These are phyloP conservation scores for Paramecium bursaria DNA, from an alignment of 73 alveolate genomes.

Conservation along the genomic window DNA sequence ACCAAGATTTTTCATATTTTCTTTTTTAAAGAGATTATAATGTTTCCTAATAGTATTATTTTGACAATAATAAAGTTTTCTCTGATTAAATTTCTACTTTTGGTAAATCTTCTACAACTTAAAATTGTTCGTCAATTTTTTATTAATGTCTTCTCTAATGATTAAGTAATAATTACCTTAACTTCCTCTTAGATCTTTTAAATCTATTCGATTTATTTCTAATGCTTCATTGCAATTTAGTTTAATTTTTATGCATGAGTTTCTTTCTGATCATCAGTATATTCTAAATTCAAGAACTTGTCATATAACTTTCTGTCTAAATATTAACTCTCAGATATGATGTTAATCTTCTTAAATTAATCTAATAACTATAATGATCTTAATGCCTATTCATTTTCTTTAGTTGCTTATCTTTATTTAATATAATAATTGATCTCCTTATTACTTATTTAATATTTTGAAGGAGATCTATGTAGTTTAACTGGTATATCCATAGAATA, in stretches of 20 bases:
- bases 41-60: not conserved
- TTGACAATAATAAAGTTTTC: no score
- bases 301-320: not conserved
- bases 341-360: no score
- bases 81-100: not conserved
- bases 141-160: not conserved
- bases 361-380: not conserved
- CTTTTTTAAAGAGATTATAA: no score
- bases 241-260: not conserved
- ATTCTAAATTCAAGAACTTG: no score
- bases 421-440: not conserved
- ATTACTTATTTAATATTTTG: not conserved
- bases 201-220: not conserved
- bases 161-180: not conserved
- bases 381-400: not conserved
- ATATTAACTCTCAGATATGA: no score
- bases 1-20: not conserved
- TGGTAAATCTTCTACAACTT: not conserved
- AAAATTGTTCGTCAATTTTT: not conserved
- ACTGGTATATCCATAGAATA: not conserved
- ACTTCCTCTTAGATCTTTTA: not conserved
- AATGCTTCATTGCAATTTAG: not conserved
- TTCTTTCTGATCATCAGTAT: not conserved
- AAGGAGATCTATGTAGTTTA: not conserved
- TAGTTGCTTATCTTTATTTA: not conserved